Evolutionary conservation across 257 asterid species (phyloP).

Genomic region (Solanum chilense): DNA sequence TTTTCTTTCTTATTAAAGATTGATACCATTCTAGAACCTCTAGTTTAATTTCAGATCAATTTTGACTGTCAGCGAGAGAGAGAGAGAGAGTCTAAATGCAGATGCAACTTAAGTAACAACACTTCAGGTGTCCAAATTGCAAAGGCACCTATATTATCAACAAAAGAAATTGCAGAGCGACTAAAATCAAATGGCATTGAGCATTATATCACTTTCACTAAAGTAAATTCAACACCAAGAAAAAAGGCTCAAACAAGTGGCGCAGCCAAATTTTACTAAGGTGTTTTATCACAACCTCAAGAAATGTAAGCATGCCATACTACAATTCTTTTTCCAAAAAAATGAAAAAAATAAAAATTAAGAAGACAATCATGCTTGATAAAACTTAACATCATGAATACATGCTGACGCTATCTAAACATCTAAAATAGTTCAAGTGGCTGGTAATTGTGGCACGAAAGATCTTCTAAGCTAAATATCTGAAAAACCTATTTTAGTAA

Average conservation of each 20-base stretch:
- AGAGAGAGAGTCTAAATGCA: background rate
- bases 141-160: background rate
- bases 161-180: background rate
- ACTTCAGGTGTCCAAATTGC: background rate
- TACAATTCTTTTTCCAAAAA: background rate
- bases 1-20: background rate
- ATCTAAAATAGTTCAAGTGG: background rate
- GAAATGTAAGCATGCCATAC: background rate
- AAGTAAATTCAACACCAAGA: background rate
- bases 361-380: background rate
- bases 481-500: background rate
- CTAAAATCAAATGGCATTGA: background rate
- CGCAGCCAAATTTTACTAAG: background rate
- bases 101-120: background rate
- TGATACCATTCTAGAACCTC: background rate
- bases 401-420: background rate
- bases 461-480: background rate
- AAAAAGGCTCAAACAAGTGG: background rate
- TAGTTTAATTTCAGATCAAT: background rate
- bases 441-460: background rate
- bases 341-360: background rate
- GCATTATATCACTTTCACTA: background rate
- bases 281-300: background rate
- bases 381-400: background rate
- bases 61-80: background rate